Conservation (phyloP, 2,329 filamentous ascomycete species). For the Colletotrichum liaoningense region DNA sequence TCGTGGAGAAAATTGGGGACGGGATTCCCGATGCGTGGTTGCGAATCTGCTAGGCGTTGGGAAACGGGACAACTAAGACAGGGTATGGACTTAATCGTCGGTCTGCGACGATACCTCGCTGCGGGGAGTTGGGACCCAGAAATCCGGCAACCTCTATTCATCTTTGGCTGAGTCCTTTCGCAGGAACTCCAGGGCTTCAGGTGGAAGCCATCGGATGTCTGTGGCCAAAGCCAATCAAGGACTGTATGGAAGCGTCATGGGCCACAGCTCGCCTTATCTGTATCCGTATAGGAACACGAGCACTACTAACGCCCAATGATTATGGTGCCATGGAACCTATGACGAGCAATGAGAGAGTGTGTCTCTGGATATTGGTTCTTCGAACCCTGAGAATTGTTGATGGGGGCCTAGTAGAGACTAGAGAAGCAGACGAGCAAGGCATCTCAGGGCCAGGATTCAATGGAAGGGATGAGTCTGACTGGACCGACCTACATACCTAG, state of each 20-base stretch:
- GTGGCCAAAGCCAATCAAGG: neutral
- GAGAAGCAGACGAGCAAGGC: neutral
- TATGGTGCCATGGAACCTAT: neutral
- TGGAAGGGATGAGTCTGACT: neutral
- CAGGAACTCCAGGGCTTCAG: neutral
- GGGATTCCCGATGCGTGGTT: slow-evolving; percentile 6
- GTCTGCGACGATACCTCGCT: slow-evolving; percentile 1
- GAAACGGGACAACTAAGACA: neutral
- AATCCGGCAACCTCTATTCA: neutral
- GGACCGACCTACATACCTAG: neutral
- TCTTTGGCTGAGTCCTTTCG: neutral
- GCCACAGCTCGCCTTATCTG: neutral
- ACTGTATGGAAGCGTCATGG: neutral
- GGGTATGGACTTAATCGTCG: neutral
- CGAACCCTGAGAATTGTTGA: neutral
- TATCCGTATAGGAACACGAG: neutral
- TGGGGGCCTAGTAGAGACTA: neutral
- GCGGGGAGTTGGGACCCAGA: neutral
- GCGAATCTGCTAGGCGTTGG: slow-evolving; percentile 6
- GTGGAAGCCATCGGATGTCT: slow-evolving; percentile 2
- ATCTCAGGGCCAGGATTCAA: neutral
- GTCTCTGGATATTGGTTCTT: neutral
- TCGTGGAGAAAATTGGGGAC: slow-evolving; percentile 1
- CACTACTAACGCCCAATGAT: neutral
- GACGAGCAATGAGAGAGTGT: neutral